A percentile compares a stretch with the other conserved stretches of the same genome.
phyloP scores from a whole-genome alignment of 2,329 filamentous ascomycete species.

The Phoma sp. region DNA sequence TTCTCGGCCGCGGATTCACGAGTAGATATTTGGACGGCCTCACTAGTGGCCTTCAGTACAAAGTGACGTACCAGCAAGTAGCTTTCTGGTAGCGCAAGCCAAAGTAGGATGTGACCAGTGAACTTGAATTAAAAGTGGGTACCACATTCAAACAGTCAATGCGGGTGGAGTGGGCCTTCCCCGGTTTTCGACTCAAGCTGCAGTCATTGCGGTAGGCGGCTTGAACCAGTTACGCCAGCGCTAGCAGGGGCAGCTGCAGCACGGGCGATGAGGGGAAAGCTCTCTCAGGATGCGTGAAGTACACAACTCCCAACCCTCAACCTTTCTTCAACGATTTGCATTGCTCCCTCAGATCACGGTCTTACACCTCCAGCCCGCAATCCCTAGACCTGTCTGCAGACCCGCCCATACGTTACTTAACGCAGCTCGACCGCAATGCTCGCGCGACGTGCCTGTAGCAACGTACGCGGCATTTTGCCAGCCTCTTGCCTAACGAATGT shows the following conservation, averaged over 20 bases:
- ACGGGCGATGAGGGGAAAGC: constrained; percentile 20
- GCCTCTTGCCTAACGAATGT: constrained; percentile 21
- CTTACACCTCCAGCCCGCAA: neutral
- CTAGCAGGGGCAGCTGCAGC: constrained; percentile 22
- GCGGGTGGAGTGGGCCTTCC: constrained; percentile 4
- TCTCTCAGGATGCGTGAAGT: constrained; percentile 5
- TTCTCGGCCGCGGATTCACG: constrained; percentile 1
- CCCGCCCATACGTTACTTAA: neutral
- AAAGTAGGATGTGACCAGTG: neutral
- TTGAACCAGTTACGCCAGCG: neutral
- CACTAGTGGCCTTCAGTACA: neutral
- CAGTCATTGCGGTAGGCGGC: neutral
- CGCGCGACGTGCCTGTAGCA: constrained; percentile 38
- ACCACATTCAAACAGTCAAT: neutral
- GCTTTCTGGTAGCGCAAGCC: neutral
- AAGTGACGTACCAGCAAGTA: neutral
- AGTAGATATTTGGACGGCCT: neutral
- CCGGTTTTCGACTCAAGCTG: constrained; percentile 9
- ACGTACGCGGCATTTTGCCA: constrained; percentile 33
- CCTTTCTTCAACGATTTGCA: neutral
- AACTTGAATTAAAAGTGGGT: neutral
- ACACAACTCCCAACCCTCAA: constrained; percentile 2
- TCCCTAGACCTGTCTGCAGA: neutral
- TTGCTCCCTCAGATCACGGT: neutral
- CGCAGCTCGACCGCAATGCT: constrained; percentile 36